Evolutionary conservation across 139 green algal genomes (phyloP).

Genomic region (Yamagishiella unicocca): DNA sequence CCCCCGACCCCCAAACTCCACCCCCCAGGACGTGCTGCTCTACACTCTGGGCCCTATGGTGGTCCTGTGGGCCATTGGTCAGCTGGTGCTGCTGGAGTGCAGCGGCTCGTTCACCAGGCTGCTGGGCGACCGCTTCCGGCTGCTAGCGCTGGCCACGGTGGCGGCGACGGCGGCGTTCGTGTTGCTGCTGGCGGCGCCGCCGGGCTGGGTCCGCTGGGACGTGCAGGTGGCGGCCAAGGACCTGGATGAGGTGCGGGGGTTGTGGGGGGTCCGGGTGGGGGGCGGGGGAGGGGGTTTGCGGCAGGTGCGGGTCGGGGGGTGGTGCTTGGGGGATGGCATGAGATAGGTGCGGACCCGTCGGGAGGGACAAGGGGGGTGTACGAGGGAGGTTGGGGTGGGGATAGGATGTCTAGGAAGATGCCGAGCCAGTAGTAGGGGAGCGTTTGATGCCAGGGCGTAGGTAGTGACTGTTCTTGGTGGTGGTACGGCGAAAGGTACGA

Average conservation of each 20-base stretch:
- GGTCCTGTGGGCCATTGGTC: not conserved
- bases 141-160: not conserved
- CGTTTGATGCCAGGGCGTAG: no score
- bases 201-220: not conserved
- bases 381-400: not conserved
- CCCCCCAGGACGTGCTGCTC: constrained; percentile 20
- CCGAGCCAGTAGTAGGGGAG: not conserved
- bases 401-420: not conserved
- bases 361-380: no score
- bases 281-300: not conserved
- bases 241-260: not conserved
- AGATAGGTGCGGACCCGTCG: no score
- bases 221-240: not conserved
- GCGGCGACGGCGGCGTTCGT: not conserved
- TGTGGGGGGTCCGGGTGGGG: not conserved
- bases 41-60: not conserved
- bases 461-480: no score
- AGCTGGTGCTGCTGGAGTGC: constrained; percentile 9
- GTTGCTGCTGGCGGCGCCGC: constrained; percentile 18
- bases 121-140: not conserved
- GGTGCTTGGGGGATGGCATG: no score
- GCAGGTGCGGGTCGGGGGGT: no score
- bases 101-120: not conserved
- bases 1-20: not conserved
- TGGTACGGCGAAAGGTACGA: no score